These are phyloP conservation scores for Euphorbia pulcherrima DNA, from an alignment of 345 rosid species.

Conservation along the genomic window DNA sequence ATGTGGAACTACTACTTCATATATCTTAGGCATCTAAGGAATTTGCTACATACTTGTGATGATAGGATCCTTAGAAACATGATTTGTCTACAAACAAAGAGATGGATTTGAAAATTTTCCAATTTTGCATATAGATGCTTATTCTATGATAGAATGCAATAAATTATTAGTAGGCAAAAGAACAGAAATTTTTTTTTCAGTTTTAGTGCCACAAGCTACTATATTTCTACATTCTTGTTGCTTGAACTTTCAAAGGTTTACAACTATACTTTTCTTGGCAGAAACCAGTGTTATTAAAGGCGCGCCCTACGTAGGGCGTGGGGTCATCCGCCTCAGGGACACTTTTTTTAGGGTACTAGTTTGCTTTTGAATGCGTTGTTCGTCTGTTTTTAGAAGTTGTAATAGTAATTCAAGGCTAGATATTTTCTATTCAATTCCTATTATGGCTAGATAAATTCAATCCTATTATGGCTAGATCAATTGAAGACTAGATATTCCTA, in stretches of 20 bases:
- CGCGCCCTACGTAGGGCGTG: no score
- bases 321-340: no score
- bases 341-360: no score
- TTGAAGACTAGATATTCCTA: no score
- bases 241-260: neutral
- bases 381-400: no score
- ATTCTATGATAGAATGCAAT: neutral
- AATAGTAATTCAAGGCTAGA: no score
- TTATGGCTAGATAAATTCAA: no score
- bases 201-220: neutral
- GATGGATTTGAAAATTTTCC: neutral
- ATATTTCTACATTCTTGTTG: neutral
- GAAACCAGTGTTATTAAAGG: no score
- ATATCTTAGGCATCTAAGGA: neutral
- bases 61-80: neutral
- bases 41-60: neutral
- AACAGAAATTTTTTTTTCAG: constrained; percentile 2
- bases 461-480: no score
- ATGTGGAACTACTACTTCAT: neutral
- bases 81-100: neutral
- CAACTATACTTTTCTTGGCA: neutral
- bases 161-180: neutral
- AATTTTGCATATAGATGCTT: neutral
- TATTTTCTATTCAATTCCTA: no score
- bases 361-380: no score